A percentile compares a stretch with the other conserved stretches of the same genome.
phyloP scores from a whole-genome alignment of 441 rosid species.

The Brassica balearica region DNA sequence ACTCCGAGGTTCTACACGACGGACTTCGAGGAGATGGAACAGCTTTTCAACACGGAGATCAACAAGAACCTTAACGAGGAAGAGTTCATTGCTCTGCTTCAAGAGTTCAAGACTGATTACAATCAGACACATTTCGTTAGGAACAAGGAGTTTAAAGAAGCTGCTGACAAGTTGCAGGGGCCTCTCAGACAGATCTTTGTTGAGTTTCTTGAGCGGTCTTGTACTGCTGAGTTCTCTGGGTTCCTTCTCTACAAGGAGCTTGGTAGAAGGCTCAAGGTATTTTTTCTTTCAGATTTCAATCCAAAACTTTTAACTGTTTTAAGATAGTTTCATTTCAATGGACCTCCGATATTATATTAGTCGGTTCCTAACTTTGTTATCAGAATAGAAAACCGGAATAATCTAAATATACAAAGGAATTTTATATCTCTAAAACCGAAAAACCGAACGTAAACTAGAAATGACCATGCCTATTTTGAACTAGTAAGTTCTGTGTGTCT shows the following conservation, averaged over 20 bases:
- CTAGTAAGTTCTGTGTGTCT: background rate
- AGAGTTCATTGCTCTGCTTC: slow-evolving; percentile 86
- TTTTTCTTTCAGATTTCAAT: slow-evolving; percentile 1
- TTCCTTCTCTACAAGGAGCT: slow-evolving; percentile 99
- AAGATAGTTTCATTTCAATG: no score
- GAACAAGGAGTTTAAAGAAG: slow-evolving; percentile 98
- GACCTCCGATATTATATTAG: no score
- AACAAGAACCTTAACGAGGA: slow-evolving; percentile 88
- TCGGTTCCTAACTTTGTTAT: background rate
- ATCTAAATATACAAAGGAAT: no score
- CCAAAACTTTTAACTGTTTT: background rate
- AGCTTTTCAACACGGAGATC: slow-evolving; percentile 87
- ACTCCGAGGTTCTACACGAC: slow-evolving; percentile 71
- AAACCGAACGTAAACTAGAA: background rate
- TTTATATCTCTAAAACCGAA: background rate
- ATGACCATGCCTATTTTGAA: background rate
- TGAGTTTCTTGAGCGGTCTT: slow-evolving; percentile 95
- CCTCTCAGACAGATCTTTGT: slow-evolving; percentile 91
- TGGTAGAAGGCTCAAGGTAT: slow-evolving; percentile 92
- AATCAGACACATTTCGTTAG: slow-evolving; percentile 97
- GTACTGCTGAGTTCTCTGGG: slow-evolving; percentile 99
- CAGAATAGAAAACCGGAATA: background rate
- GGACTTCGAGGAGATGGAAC: slow-evolving; percentile 97
- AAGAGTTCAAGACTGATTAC: slow-evolving; percentile 96
- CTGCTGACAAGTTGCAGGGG: slow-evolving; percentile 88